These are phyloP conservation scores for Eragrostis nindensis DNA, from an alignment of 176 grass and related monocot genomes.

Conservation along the genomic window DNA sequence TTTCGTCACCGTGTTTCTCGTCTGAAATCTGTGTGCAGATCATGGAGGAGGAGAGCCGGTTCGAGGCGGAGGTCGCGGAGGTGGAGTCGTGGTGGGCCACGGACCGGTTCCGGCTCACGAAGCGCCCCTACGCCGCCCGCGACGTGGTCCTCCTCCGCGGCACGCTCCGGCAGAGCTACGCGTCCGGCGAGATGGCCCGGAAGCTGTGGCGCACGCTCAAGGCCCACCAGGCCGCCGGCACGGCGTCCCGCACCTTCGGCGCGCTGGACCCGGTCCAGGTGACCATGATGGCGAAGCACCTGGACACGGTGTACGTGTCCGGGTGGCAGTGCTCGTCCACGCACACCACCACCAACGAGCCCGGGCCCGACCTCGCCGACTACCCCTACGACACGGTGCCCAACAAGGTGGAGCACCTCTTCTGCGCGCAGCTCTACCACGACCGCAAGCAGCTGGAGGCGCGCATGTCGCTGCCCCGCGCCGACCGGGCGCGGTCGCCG, in stretches of 20 bases:
- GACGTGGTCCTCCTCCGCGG: conserved; percentile 87
- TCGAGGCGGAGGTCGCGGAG: conserved; percentile 82
- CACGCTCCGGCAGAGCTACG: conserved; percentile 90
- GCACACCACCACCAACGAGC: conserved; percentile 85
- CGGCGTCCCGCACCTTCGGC: conserved; percentile 83
- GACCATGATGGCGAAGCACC: conserved; percentile 94
- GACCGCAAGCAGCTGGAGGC: conserved; percentile 86
- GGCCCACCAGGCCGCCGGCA: conserved; percentile 76
- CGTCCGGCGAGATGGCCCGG: conserved; percentile 75
- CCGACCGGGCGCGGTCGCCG: conserved; percentile 34
- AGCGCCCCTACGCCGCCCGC: conserved; percentile 65
- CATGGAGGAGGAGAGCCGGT: conserved; percentile 92
- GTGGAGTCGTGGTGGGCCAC: conserved; percentile 81
- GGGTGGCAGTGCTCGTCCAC: conserved; percentile 99
- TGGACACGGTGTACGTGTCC: conserved; percentile 93
- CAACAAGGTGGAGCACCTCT: conserved; percentile 94
- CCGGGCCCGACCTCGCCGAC: conserved; percentile 89
- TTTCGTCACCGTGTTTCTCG: neutral
- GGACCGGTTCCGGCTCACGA: conserved; percentile 85
- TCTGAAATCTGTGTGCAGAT: conserved; percentile 34
- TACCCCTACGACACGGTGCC: conserved; percentile 98
- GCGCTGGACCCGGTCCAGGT: conserved; percentile 92
- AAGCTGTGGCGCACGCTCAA: conserved; percentile 88
- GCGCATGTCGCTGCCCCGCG: conserved; percentile 72
- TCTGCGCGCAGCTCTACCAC: conserved; percentile 79